Base-by-base conservation (phyloP, 805 yeast genomes). In the Saccharomyces kudriavzevii region DNA sequence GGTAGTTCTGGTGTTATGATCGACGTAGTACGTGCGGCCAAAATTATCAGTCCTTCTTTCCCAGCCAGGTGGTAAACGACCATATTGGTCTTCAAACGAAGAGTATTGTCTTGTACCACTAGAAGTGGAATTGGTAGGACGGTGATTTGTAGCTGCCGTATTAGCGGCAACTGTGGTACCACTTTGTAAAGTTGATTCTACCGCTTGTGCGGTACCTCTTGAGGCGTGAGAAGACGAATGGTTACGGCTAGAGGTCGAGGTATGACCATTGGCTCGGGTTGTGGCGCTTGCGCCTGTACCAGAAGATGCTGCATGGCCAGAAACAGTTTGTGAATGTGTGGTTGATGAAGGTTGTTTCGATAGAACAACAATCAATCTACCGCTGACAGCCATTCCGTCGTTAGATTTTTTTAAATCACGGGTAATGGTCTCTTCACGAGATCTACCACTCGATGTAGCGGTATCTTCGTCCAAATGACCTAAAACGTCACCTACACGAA, bases 31-130 rank as follows among this genome's bases (percentile, higher is more conserved):
- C 1, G 98, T 92, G 67, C 99, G 82, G 28, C 99, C 99, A 65
- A 90, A 88, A 70, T 90, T 89, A 70, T 94, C 99, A 1, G 98
- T 91, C 73, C 99, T 82, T 63, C 99, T 84, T 72, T 94, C 99
- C 98, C 99, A 94, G 3, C 99, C 99, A 5, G 97, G 89, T 2
- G 99, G 99, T 60, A 94, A 77, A 67, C 97, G 79, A 46, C 99
- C 99, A 63, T 84, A 82, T 70, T 92, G 98, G 73, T 94, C 99
- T 72, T 94, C 99, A 69, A 94, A 94, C 1, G 98, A 89, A 4
- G 96, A 87, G 63, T 84, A 85, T 65, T 85, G 95, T 64, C 90
- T 81, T 26, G 60, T 49, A 47, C 58, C 53, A 13, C 54, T 45
- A 14, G 56, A 27, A n/a, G 61, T 47, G n/a, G 62, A 43, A 8